These are phyloP conservation scores for Hygrophorus russula DNA, from an alignment of 768 basidiomycete species.

Conservation along the genomic window DNA sequence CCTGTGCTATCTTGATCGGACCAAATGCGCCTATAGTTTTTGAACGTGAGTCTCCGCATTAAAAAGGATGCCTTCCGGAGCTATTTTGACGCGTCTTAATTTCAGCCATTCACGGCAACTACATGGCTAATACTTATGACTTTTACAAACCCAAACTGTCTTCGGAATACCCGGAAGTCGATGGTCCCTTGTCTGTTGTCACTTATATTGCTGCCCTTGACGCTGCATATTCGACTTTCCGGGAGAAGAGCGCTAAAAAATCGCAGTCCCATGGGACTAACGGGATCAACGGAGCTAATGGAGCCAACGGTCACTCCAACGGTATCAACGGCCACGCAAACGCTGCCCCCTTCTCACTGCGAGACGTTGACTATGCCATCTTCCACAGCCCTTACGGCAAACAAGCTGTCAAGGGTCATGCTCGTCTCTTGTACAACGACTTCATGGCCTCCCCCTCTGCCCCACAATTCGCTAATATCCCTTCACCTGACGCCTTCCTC, in stretches of 20 bases:
- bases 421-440: conserved; percentile 86
- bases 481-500: conserved; percentile 62
- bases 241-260: conserved; percentile 64
- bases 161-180: conserved; percentile 93
- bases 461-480: conserved; percentile 57
- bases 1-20: conserved; percentile 89
- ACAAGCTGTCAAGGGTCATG: conserved; percentile 95
- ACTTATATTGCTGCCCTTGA: conserved; percentile 94
- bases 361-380: conserved; percentile 82
- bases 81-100: conserved; percentile 4
- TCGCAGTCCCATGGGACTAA: conserved; percentile 27
- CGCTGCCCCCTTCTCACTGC: conserved; percentile 52
- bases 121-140: conserved; percentile 97
- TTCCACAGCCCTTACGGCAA: conserved; percentile 99
- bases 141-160: conserved; percentile 98
- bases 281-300: not conserved
- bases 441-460: conserved; percentile 70
- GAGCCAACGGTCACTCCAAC: conserved; percentile 4
- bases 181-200: conserved; percentile 92
- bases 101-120: conserved; percentile 87
- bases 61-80: conserved; percentile 1
- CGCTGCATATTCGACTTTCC: conserved; percentile 75
- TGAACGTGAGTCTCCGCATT: conserved; percentile 61
- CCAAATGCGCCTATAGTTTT: conserved; percentile 91
- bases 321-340: conserved; percentile 24